Conservation (phyloP, 2,329 filamentous ascomycete genomes). For the Colletotrichum sojae region DNA sequence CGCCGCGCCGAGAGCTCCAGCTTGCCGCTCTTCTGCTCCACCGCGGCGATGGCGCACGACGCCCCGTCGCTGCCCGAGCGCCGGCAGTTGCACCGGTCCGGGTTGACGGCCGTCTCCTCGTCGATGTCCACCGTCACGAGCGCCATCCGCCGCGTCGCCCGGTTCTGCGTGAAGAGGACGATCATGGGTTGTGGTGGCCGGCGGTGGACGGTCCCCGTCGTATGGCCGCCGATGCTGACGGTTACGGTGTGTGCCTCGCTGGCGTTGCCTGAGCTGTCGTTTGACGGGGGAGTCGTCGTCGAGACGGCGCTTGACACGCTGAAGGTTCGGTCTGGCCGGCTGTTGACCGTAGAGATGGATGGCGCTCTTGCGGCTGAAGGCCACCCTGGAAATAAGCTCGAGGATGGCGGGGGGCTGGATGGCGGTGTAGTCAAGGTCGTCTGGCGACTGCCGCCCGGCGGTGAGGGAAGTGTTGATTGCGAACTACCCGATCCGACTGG, state of each 20-base stretch:
- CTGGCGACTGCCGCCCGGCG: conserved; percentile 18
- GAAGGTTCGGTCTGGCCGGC: conserved; percentile 37
- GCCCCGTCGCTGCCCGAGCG: conserved; percentile 46
- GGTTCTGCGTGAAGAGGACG: conserved; percentile 50
- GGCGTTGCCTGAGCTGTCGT: conserved; percentile 36
- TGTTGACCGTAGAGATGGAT: conserved; percentile 37
- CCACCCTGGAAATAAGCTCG: conserved; percentile 12
- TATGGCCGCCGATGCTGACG: conserved; percentile 43
- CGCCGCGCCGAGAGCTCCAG: conserved; percentile 45
- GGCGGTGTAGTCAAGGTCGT: neutral
- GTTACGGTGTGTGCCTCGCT: conserved; percentile 41
- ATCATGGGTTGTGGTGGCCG: conserved; percentile 52
- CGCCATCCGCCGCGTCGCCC: conserved; percentile 42
- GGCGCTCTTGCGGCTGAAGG: conserved; percentile 16
- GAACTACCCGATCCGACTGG: conserved; percentile 31
- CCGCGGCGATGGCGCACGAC: conserved; percentile 26
- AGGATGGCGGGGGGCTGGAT: conserved; percentile 19
- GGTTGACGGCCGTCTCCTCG: conserved; percentile 51
- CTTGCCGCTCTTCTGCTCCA: conserved; percentile 48
- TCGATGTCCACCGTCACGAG: conserved; percentile 52
- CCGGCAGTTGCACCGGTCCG: conserved; percentile 53
- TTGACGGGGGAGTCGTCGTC: conserved; percentile 29
- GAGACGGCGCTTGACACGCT: conserved; percentile 40
- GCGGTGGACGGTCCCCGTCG: conserved; percentile 49
- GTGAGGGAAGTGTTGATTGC: conserved; percentile 1